phyloP scores from a whole-genome alignment of 768 basidiomycete genomes.

The Sporobolomyces phaffii region DNA sequence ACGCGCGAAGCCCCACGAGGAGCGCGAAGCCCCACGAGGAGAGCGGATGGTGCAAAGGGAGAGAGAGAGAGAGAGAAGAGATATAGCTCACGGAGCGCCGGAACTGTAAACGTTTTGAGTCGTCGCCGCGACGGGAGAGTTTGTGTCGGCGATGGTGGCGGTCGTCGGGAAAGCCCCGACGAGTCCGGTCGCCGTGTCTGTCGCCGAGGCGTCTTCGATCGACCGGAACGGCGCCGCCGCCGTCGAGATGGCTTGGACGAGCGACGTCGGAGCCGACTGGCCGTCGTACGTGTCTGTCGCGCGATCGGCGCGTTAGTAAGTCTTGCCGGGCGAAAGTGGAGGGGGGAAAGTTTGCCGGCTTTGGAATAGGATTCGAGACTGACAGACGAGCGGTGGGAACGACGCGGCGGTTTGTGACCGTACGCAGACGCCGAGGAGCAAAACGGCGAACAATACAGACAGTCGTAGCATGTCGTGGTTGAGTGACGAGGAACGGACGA shows the following conservation, averaged over 20 bases:
- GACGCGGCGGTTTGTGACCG: conserved; percentile 11
- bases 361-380: no score
- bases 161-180: conserved; percentile 24
- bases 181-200: conserved; percentile 19
- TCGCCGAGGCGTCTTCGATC: not conserved
- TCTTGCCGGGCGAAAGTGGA: not conserved
- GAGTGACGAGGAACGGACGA: not conserved
- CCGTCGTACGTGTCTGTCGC: conserved; percentile 18
- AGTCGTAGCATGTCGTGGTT: conserved; percentile 1
- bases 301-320: not conserved
- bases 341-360: conserved; percentile 2
- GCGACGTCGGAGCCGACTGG: conserved; percentile 13
- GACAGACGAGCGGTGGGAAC: conserved; percentile 5
- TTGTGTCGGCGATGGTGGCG: conserved; percentile 11
- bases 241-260: conserved; percentile 20
- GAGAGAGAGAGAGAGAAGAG: no score
- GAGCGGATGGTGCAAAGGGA: no score
- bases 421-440: not conserved
- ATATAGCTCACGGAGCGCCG: conserved; percentile 4
- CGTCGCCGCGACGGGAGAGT: conserved; percentile 12
- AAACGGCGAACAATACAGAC: not conserved
- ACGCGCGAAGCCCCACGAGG: not conserved
- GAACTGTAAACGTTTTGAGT: conserved; percentile 1
- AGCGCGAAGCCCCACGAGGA: no score
- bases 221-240: conserved; percentile 5